Percentiles rank a stretch among this genome's conserved stretches.
These are phyloP conservation scores for Xylaria sp. DNA, from an alignment of 2,329 filamentous ascomycete species.

Conservation along the genomic window DNA sequence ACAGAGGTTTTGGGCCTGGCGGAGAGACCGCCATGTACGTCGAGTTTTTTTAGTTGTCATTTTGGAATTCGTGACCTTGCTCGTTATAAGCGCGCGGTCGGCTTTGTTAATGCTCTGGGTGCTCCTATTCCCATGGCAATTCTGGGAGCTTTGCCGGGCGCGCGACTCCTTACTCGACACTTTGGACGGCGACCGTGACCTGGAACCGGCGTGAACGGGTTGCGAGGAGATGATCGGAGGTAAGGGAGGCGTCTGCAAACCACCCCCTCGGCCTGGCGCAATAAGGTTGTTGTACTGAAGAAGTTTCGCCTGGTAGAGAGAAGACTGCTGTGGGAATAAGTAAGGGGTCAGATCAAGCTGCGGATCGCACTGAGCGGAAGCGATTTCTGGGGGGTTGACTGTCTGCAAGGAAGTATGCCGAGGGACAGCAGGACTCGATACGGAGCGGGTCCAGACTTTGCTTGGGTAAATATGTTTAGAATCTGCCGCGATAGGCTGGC, in stretches of 20 bases:
- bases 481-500: conserved; percentile 45
- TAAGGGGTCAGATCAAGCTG: conserved; percentile 52
- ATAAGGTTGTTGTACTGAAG: conserved; percentile 62
- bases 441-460: conserved; percentile 38
- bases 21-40: conserved; percentile 26
- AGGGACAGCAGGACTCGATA: conserved; percentile 32
- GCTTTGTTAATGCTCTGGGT: conserved; percentile 52
- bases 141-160: conserved; percentile 44
- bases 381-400: conserved; percentile 22
- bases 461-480: conserved; percentile 43
- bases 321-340: conserved; percentile 54
- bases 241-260: conserved; percentile 52
- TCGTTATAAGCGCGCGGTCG: conserved; percentile 57
- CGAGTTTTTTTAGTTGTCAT: conserved; percentile 46
- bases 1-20: conserved; percentile 25
- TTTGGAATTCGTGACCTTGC: conserved; percentile 45
- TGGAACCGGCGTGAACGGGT: conserved; percentile 50
- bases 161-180: conserved; percentile 51
- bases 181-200: conserved; percentile 56
- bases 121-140: conserved; percentile 61
- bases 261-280: conserved; percentile 49
- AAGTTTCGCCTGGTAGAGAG: conserved; percentile 56
- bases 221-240: conserved; percentile 52
- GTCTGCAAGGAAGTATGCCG: conserved; percentile 30
- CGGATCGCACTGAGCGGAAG: conserved; percentile 31